phyloP scores from a whole-genome alignment of 192 early-diverging fungal genomes.

The Entomortierella parvispora region DNA sequence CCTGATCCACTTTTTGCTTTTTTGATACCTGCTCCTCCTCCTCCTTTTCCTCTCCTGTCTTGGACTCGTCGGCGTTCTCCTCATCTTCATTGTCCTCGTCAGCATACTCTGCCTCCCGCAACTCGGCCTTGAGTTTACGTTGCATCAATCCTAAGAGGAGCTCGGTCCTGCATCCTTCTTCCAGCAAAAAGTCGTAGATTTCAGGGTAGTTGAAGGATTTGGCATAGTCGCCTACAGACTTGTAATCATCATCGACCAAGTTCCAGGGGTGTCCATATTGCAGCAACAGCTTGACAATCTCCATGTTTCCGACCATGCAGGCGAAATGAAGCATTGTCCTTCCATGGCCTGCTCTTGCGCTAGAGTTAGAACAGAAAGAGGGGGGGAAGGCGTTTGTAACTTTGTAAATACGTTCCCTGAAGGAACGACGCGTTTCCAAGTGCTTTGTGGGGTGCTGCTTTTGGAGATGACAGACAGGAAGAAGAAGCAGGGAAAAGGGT shows the following conservation, averaged over 20 bases:
- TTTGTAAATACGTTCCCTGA: no score
- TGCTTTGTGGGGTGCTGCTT: no score
- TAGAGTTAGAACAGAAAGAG: background rate
- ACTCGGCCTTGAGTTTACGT: constrained; percentile 29
- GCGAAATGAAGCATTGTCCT: constrained; percentile 71
- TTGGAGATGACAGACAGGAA: background rate
- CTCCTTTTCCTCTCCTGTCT: background rate
- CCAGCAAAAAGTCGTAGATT: constrained; percentile 82
- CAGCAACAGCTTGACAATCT: constrained; percentile 68
- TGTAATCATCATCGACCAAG: constrained; percentile 75
- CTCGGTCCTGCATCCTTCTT: constrained; percentile 88
- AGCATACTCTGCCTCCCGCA: constrained; percentile 43
- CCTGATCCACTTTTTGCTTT: constrained; percentile 42
- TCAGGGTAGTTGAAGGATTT: constrained; percentile 69
- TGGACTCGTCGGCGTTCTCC: constrained; percentile 20
- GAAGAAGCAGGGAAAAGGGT: background rate
- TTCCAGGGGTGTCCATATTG: constrained; percentile 87
- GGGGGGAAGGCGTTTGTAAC: background rate
- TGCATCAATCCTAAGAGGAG: constrained; percentile 70
- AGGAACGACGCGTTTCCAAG: no score
- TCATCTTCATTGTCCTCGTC: constrained; percentile 55
- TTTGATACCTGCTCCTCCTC: constrained; percentile 9
- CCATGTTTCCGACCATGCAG: constrained; percentile 69
- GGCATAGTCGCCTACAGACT: constrained; percentile 89
- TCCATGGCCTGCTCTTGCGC: constrained; percentile 41